phyloP scores from a whole-genome alignment of 73 alveolate species.

The Symbiodinium pilosum region DNA sequence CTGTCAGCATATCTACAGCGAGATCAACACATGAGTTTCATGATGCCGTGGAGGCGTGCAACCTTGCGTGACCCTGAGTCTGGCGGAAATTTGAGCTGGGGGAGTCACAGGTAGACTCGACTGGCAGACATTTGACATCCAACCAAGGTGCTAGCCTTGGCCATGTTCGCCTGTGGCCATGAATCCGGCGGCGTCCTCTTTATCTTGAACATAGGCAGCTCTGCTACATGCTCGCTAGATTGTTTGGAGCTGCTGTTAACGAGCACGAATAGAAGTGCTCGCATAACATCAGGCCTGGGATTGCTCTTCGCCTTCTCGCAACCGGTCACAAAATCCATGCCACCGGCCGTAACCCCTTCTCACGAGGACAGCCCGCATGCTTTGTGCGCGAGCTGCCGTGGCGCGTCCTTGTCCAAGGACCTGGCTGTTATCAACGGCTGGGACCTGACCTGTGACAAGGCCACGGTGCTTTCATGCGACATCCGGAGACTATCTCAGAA shows the following conservation, averaged over 20 bases:
- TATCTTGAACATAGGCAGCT: conserved; percentile 55
- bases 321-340: conserved; percentile 89
- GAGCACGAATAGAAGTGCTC: too few relatives aligned
- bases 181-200: conserved; percentile 59
- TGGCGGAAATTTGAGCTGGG: too few relatives aligned
- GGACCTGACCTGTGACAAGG: conserved; percentile 94
- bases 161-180: conserved; percentile 75
- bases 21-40: neutral
- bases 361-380: conserved; percentile 27
- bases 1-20: neutral
- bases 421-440: conserved; percentile 85
- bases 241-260: too few relatives aligned
- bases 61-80: neutral
- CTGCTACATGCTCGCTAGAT: neutral
- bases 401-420: conserved; percentile 36
- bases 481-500: neutral
- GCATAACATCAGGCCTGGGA: conserved; percentile 22
- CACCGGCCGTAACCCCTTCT: conserved; percentile 67
- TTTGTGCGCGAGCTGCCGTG: neutral
- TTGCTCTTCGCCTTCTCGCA: conserved; percentile 71
- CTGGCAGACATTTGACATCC: too few relatives aligned
- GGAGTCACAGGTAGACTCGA: too few relatives aligned
- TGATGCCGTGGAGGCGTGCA: neutral
- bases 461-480: neutral
- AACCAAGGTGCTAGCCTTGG: conserved; percentile 71